phyloP scores from a whole-genome alignment of 139 green algal species.

The Astrephomene gubernaculifera region DNA sequence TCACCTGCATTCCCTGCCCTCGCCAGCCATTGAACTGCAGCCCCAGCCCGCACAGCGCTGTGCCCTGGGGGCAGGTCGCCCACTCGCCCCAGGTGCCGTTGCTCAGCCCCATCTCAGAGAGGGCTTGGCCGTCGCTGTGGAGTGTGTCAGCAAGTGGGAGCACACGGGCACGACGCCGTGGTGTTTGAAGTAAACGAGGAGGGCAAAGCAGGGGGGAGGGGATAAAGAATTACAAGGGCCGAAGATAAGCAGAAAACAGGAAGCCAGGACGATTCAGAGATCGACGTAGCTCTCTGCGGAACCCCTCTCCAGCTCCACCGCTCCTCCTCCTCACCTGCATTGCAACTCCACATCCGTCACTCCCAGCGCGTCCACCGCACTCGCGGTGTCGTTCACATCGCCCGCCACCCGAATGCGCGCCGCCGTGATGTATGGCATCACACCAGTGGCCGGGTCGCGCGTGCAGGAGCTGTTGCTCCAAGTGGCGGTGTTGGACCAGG shows the following conservation, averaged over 20 bases:
- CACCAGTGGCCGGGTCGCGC: not conserved
- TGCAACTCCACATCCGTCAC: conserved; percentile 10
- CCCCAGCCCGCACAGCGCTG: not conserved
- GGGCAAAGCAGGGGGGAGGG: no score
- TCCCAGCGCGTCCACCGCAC: not conserved
- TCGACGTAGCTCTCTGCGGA: no score
- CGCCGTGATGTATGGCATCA: not conserved
- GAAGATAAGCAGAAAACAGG: not conserved
- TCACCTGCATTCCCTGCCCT: not conserved
- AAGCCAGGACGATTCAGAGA: no score
- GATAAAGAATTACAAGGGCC: not conserved
- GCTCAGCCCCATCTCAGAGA: not conserved
- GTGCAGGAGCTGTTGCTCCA: not conserved
- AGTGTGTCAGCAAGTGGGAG: no score
- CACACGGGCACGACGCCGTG: no score
- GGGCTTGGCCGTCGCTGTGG: conserved; percentile 1
- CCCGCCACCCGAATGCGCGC: conserved; percentile 1
- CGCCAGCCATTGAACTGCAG: not conserved
- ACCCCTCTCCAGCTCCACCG: no score
- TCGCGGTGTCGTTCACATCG: not conserved
- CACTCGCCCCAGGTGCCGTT: not conserved
- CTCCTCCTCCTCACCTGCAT: not conserved
- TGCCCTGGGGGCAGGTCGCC: not conserved
- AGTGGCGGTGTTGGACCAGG: not conserved
- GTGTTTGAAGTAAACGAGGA: no score